Percentiles rank a stretch among this genome's conserved stretches.
These are phyloP conservation scores for Eragrostis curvula DNA, from an alignment of 176 grass and related monocot genomes.

Conservation along the genomic window DNA sequence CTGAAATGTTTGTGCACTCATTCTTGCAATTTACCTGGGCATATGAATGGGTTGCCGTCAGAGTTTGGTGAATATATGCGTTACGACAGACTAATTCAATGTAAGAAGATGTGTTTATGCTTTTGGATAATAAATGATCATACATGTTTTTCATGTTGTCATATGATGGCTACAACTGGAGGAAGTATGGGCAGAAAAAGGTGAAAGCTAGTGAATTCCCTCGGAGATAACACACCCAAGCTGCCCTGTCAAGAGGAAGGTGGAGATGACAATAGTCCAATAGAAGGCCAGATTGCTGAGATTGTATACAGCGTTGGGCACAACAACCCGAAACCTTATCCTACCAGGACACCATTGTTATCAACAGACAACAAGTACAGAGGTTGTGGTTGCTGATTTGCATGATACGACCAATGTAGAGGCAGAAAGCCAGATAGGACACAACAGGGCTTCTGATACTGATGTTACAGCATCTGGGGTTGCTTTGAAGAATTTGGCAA, in stretches of 20 bases:
- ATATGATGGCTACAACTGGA: conserved; percentile 67
- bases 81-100: no score
- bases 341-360: not conserved
- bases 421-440: conserved; percentile 15
- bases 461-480: not conserved
- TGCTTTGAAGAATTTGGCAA: conserved; percentile 25
- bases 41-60: conserved; percentile 17
- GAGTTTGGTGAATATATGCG: not conserved
- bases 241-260: conserved; percentile 66
- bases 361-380: conserved; percentile 34
- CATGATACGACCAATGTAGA: conserved; percentile 2
- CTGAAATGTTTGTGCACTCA: not conserved
- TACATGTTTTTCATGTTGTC: not conserved
- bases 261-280: conserved; percentile 60
- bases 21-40: not conserved
- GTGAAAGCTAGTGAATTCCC: conserved; percentile 68
- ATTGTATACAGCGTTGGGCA: conserved; percentile 62
- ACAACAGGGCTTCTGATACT: conserved; percentile 11
- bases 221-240: conserved; percentile 66
- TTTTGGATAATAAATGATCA: not conserved
- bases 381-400: not conserved
- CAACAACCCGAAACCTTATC: conserved; percentile 55
- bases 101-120: not conserved
- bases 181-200: conserved; percentile 74
- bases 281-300: conserved; percentile 54